Conservation (phyloP, 2,329 filamentous ascomycete species). For the Tolypocladium tropicale region DNA sequence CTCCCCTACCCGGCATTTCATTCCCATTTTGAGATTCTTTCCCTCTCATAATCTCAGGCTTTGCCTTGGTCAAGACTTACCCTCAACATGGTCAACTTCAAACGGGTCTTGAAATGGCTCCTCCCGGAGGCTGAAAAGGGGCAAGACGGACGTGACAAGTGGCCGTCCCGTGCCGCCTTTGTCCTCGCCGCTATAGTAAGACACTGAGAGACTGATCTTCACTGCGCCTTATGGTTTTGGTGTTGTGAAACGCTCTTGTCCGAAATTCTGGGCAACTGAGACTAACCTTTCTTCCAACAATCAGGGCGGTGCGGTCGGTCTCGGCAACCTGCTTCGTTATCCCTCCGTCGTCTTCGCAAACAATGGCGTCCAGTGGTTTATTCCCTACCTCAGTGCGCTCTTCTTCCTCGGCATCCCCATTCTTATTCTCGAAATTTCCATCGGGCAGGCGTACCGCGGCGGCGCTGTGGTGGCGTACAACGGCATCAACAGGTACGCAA, state of each 20-base stretch:
- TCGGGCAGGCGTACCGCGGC: constrained; percentile 51
- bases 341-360: constrained; percentile 47
- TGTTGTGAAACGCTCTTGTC: no score
- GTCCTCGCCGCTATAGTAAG: constrained; percentile 25
- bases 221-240: not conserved
- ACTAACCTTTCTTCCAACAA: not conserved
- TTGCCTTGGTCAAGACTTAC: no score
- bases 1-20: not conserved
- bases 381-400: constrained; percentile 41
- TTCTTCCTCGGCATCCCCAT: constrained; percentile 41
- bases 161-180: constrained; percentile 14
- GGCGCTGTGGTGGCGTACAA: constrained; percentile 39
- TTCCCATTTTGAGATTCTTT: not conserved
- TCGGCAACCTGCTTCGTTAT: constrained; percentile 45
- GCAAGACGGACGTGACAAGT: constrained; percentile 15
- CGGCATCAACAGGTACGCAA: constrained; percentile 35
- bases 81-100: not conserved
- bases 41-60: not conserved
- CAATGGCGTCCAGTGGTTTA: constrained; percentile 45
- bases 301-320: constrained; percentile 37
- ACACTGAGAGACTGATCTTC: not conserved
- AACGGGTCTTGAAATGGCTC: constrained; percentile 9
- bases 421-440: constrained; percentile 47
- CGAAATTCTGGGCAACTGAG: not conserved
- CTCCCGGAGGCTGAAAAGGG: constrained; percentile 14